Evolutionary conservation across 306 rosid species (phyloP), one percentile per base, ranked within the genome.

Genomic region (Cucurbita argyrosperma): DNA sequence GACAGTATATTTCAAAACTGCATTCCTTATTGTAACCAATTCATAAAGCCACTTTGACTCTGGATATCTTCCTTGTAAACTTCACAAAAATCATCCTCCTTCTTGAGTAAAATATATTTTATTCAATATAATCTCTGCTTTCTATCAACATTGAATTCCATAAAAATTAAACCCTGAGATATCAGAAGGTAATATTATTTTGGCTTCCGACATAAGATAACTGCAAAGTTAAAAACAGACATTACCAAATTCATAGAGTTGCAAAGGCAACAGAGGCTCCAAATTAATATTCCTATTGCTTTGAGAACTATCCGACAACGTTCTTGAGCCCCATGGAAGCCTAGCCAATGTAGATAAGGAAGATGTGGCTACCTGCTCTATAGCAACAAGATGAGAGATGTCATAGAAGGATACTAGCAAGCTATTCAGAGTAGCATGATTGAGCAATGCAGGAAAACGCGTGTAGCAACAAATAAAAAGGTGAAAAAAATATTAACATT

Each of bases 211-310:
- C 13, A 16, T 71, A 53, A 72, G 70, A n/a, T 10, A 59, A 59
- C 54, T 50, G 26, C 55, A 47, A 15, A 56, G 68, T 51, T 74
- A 61, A 62, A 45, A 60, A 87, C 57, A 65, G 13, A 52, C 69
- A 79, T 18, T 87, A 87, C 98, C 98, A 72, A 92, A 92, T 87
- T 92, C 98, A 85, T 78, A 92, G 79, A 92, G 92, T 86, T 92
- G 96, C 86, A 90, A 72, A 63, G 14, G 85, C 68, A 78, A 43
- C 50, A 90, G 89, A 81, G 79, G 85, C 76, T 81, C 84, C 76
- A 78, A 76, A 66, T 77, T 75, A 58, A 30, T 30, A 30, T 56
- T 62, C 19, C 82, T 88, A 15, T 72, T 74, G 77, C 80, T 79
- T 26, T 38, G 40, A 43, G 79, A 75, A 81, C 52, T 76, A 54